Conservation (phyloP, 345 rosid genomes). For the Populus pruinosa region DNA sequence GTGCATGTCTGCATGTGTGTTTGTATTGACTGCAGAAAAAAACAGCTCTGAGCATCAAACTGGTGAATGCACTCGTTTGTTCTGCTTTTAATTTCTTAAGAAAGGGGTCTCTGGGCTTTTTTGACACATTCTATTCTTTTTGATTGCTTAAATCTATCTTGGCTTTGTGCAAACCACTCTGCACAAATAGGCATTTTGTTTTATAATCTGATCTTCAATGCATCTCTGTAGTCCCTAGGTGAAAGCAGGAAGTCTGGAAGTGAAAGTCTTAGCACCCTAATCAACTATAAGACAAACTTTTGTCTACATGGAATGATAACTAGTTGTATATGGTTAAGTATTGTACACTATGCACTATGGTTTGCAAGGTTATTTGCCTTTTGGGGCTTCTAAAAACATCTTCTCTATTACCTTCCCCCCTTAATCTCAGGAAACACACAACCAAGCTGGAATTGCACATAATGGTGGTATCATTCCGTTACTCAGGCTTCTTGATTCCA, state of each 20-base stretch:
- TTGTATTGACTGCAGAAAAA: neutral
- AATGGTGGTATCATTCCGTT: slow-evolving; percentile 57
- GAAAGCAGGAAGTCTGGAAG: neutral
- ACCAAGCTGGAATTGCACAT: slow-evolving; percentile 81
- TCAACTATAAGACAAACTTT: neutral
- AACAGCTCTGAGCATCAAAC: neutral
- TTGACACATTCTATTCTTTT: neutral
- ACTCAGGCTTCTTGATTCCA: slow-evolving; percentile 56
- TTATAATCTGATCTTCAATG: neutral
- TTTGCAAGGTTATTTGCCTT: neutral
- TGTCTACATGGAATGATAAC: neutral
- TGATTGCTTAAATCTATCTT: neutral
- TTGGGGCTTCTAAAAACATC: neutral
- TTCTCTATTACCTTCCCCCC: neutral
- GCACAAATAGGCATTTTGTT: neutral
- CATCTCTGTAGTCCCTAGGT: neutral
- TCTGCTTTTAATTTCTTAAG: neutral
- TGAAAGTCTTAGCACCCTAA: neutral
- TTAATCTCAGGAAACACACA: slow-evolving; percentile 56
- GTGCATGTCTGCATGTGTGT: neutral
- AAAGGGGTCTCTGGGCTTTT: neutral
- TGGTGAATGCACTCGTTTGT: neutral
- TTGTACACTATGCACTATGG: neutral
- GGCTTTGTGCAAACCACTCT: neutral
- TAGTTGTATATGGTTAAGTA: neutral